Evolutionary conservation across 352 stramenopile species (phyloP).

Genomic region (Stephanocyclus meneghinianus): DNA sequence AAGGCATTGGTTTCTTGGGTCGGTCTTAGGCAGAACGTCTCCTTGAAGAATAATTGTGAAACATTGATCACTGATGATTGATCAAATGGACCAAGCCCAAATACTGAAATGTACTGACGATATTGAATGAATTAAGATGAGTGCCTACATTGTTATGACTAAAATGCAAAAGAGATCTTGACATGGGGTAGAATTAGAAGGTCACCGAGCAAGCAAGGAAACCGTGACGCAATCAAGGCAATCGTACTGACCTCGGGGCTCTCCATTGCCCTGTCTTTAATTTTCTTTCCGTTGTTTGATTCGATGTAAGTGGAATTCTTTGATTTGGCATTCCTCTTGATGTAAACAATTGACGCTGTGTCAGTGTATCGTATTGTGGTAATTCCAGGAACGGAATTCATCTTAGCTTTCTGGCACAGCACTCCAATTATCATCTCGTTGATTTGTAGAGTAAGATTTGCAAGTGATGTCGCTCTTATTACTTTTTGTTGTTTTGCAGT

Average conservation of each 20-base stretch:
- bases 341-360: conserved; percentile 36
- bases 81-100: conserved; percentile 42
- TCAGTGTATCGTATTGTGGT: conserved; percentile 44
- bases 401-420: conserved; percentile 42
- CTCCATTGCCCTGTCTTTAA: conserved; percentile 68
- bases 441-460: conserved; percentile 66
- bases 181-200: too few relatives aligned
- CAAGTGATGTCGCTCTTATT: conserved; percentile 56
- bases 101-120: conserved; percentile 62
- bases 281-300: conserved; percentile 24
- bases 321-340: conserved; percentile 26
- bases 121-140: too few relatives aligned
- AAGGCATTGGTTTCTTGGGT: conserved; percentile 36
- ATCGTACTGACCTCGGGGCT: conserved; percentile 46
- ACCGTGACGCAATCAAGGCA: too few relatives aligned
- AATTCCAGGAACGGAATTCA: conserved; percentile 16
- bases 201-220: too few relatives aligned
- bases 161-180: too few relatives aligned
- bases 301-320: conserved; percentile 36
- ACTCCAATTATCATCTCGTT: conserved; percentile 55
- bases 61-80: conserved; percentile 18
- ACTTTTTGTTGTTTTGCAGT: conserved; percentile 42
- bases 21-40: conserved; percentile 20
- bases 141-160: too few relatives aligned
- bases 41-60: conserved; percentile 52